phyloP scores from a whole-genome alignment of 257 asterid species.

The Gardenia jasminoides region DNA sequence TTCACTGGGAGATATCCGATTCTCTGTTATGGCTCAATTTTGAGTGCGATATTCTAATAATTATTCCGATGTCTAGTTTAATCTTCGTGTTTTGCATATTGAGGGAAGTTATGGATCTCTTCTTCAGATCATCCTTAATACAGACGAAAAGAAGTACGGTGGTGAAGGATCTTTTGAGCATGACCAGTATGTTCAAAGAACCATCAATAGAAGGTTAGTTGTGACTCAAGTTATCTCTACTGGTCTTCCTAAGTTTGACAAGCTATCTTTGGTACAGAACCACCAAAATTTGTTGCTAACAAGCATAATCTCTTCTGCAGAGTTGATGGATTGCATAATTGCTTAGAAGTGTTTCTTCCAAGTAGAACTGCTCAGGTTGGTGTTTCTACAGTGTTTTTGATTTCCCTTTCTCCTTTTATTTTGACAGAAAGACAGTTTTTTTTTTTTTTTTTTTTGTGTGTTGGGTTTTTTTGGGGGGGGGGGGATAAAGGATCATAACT shows the following conservation, averaged over 20 bases:
- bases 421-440: too few species aligned
- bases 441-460: too few species aligned
- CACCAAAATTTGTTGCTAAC: not conserved
- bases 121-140: conserved; percentile 60
- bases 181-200: conserved; percentile 62
- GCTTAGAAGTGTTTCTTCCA: conserved; percentile 79
- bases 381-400: conserved; percentile 9
- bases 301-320: conserved; percentile 40
- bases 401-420: too few species aligned
- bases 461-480: too few species aligned
- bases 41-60: not conserved
- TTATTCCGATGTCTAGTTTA: not conserved
- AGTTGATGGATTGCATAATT: conserved; percentile 66
- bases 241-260: conserved; percentile 3
- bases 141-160: conserved; percentile 77
- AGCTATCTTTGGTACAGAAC: not conserved
- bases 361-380: conserved; percentile 95
- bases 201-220: conserved; percentile 61
- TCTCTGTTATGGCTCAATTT: not conserved
- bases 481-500: not conserved
- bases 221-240: not conserved
- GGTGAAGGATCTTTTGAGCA: conserved; percentile 67
- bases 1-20: not conserved
- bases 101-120: not conserved
- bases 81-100: not conserved